These are phyloP conservation scores for Rhodotorula diobovata DNA, from an alignment of 768 basidiomycete genomes.

Conservation along the genomic window DNA sequence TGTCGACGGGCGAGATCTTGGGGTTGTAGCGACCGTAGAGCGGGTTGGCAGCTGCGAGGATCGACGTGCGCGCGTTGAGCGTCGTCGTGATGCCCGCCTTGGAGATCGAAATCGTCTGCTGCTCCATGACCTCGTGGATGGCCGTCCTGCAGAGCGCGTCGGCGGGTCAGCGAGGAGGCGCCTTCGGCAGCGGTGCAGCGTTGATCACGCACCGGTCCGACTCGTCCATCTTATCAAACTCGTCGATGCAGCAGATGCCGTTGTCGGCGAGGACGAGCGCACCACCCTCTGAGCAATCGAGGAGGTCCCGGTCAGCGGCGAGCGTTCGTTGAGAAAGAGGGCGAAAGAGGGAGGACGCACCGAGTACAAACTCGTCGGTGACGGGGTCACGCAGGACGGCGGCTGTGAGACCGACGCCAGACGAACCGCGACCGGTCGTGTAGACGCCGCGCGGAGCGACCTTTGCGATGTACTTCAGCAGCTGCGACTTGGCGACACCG, in stretches of 20 bases:
- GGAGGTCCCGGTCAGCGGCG: not conserved
- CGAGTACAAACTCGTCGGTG: slow-evolving; percentile 98
- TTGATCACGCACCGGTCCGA: slow-evolving; percentile 57
- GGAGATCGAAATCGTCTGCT: slow-evolving; percentile 98
- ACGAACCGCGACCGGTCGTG: slow-evolving; percentile 96
- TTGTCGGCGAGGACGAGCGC: slow-evolving; percentile 99
- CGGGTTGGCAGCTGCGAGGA: slow-evolving; percentile 96
- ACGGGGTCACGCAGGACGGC: slow-evolving; percentile 99
- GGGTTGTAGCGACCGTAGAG: slow-evolving; percentile 97
- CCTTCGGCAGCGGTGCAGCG: no score
- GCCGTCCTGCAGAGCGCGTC: slow-evolving; percentile 58
- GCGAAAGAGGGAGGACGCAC: slow-evolving; percentile 53
- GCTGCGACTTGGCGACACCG: slow-evolving; percentile 95
- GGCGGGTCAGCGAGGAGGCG: no score
- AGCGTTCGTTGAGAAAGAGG: not conserved
- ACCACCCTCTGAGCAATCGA: slow-evolving; percentile 76
- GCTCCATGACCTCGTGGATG: slow-evolving; percentile 93
- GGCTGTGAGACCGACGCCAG: slow-evolving; percentile 95
- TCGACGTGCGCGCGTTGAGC: slow-evolving; percentile 92
- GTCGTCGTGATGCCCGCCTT: slow-evolving; percentile 99
- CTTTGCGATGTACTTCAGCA: slow-evolving; percentile 97
- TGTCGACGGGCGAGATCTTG: slow-evolving; percentile 95
- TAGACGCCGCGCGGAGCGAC: slow-evolving; percentile 96
- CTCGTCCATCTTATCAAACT: slow-evolving; percentile 99
- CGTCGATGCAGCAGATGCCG: slow-evolving; percentile 98